Percentiles rank a stretch among this genome's conserved stretches.
Conservation (phyloP, 352 stramenopile genomes). For the Globisporangium orthogonon region DNA sequence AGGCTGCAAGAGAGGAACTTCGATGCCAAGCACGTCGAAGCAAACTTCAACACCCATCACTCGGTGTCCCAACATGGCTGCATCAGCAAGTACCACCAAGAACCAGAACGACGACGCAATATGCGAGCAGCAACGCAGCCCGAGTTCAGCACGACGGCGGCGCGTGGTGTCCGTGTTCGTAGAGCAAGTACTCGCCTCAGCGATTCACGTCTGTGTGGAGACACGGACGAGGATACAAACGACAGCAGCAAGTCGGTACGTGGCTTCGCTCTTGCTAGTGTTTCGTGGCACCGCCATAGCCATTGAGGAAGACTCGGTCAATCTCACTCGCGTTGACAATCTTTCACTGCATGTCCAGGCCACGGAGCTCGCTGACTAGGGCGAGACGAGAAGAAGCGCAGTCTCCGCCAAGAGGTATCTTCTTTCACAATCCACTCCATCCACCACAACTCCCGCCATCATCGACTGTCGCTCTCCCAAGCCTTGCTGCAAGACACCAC, state of each 20-base stretch:
- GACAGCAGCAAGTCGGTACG: neutral
- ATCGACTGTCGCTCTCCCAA: slow-evolving; percentile 10
- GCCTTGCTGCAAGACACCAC: slow-evolving; percentile 6
- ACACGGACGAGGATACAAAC: neutral
- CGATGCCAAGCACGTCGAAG: neutral
- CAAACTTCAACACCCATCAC: neutral
- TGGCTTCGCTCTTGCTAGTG: neutral
- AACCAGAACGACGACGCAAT: neutral
- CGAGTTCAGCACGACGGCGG: neutral
- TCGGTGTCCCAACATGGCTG: neutral
- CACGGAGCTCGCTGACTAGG: neutral
- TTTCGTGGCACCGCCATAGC: neutral
- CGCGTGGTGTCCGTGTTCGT: slow-evolving; percentile 1
- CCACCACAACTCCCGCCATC: slow-evolving; percentile 17
- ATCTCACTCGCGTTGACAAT: neutral
- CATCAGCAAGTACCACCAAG: too few relatives aligned
- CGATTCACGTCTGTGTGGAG: neutral
- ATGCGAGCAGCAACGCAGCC: neutral
- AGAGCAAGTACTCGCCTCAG: neutral
- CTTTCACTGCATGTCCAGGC: neutral
- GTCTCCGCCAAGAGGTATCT: slow-evolving; percentile 13
- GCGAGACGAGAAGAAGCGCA: slow-evolving; percentile 2
- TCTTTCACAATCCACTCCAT: slow-evolving; percentile 23
- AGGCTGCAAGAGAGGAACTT: neutral
- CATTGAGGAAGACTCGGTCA: neutral